Evolutionary conservation across 169 alveolate species (phyloP).

Genomic region (Eimeria brunetti): DNA sequence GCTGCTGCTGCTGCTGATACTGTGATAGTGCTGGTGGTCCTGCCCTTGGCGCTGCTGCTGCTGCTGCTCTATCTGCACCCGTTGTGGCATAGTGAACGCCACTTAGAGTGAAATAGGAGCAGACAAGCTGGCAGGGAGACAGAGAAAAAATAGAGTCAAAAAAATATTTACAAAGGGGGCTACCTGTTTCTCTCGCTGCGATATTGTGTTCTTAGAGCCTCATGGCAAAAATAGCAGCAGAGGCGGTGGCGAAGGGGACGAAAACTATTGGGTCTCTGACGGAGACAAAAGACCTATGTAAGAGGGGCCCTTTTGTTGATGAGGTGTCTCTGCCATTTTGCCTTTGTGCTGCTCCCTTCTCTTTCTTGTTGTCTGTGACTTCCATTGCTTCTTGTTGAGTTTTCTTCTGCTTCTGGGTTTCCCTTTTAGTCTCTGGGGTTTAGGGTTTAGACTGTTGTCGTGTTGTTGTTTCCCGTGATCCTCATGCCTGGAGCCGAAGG

Average conservation of each 20-base stretch:
- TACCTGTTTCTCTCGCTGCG: background rate
- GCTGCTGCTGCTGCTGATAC: background rate
- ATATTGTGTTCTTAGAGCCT: background rate
- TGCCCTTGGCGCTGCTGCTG: background rate
- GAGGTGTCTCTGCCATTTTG: background rate
- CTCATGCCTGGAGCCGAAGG: background rate
- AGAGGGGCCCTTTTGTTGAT: background rate
- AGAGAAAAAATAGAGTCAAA: background rate
- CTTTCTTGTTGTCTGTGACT: background rate
- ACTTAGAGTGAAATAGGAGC: background rate
- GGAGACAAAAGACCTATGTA: background rate
- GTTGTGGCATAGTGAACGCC: too few species aligned
- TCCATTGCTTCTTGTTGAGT: background rate
- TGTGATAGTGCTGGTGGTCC: background rate
- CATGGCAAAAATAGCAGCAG: conserved; percentile 14
- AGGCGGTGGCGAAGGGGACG: conserved; percentile 7
- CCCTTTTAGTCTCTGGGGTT: background rate
- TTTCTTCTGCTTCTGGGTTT: background rate
- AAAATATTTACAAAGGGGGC: background rate
- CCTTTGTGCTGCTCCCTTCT: background rate
- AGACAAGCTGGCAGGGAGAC: background rate
- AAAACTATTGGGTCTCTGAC: background rate
- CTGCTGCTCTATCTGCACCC: background rate
- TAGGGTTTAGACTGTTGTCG: background rate
- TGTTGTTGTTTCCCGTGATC: too few species aligned